Evolutionary conservation across 1,284 basidiomycete species (phyloP).

Genomic region (Clitocybe nebularis): DNA sequence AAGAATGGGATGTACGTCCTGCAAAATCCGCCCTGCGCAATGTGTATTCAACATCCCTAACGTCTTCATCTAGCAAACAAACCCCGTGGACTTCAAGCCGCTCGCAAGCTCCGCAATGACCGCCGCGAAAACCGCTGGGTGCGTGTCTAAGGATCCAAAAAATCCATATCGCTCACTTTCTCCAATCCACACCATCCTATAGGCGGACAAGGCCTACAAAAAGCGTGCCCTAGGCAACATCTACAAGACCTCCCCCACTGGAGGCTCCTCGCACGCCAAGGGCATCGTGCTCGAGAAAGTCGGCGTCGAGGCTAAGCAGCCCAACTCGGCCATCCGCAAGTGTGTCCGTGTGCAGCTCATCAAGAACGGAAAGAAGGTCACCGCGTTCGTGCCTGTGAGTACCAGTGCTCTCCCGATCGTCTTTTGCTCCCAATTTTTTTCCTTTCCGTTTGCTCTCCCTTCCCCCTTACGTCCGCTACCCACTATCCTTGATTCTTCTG

Average conservation of each 20-base stretch:
- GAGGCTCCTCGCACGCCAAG: slow-evolving; percentile 99
- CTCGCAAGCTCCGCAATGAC: slow-evolving; percentile 94
- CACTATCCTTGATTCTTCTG: too few relatives aligned
- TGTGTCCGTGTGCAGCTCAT: slow-evolving; percentile 99
- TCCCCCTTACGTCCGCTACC: too few relatives aligned
- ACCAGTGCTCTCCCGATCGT: too few relatives aligned
- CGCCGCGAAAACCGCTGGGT: slow-evolving; percentile 98
- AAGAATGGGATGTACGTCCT: slow-evolving; percentile 81
- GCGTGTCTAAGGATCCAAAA: too few relatives aligned
- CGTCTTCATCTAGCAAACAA: slow-evolving; percentile 69
- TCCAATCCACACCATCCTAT: too few relatives aligned
- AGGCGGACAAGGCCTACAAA: slow-evolving; percentile 99
- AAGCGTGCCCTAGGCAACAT: slow-evolving; percentile 99
- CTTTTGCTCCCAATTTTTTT: too few relatives aligned
- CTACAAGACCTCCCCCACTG: slow-evolving; percentile 99
- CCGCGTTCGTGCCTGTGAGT: slow-evolving; percentile 74
- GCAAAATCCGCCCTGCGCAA: slow-evolving; percentile 16
- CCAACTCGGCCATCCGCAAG: slow-evolving; percentile 99
- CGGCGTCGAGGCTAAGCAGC: slow-evolving; percentile 92
- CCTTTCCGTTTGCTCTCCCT: too few relatives aligned
- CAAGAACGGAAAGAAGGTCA: slow-evolving; percentile 99
- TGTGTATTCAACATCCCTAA: slow-evolving; percentile 13
- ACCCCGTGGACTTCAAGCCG: slow-evolving; percentile 99
- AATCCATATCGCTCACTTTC: too few relatives aligned
- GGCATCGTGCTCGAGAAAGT: slow-evolving; percentile 99